Evolutionary conservation across 352 stramenopile species (phyloP), one percentile per base, ranked within the genome.

Genomic region (Pythium biforme): DNA sequence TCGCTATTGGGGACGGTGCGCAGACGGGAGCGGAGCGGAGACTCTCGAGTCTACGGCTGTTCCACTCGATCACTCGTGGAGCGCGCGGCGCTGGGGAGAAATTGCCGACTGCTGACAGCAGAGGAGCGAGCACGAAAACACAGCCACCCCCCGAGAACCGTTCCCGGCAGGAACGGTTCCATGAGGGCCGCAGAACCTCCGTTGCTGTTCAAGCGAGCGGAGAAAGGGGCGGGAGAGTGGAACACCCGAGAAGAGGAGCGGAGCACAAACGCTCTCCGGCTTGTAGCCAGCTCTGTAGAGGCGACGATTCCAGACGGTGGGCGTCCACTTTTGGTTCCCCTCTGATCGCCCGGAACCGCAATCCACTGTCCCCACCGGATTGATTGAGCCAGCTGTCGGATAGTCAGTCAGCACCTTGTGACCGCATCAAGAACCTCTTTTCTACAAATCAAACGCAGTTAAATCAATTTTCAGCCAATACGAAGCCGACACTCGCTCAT

Each of bases 21-120:
- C 14, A 31, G 31, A n/a, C 9, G 9, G 19, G 37, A 37, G 37
- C 34, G 23, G 37, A 31, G 34, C 34, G 51, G 34, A 47, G 51
- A 58, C 29, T n/a, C n/a, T 37, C n/a, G 37, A 37, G 51, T 31
- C 22, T n/a, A n/a, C 51, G 20, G 51, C 31, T 52, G 54, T 53
- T 60, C 54, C 43, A 6, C 39, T 23, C 27, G 17, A 26, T 34
- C 51, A 46, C 34, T 49, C 37, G 19, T 1, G 53, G 22, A 60
- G 54, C 54, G 54, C 26, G 33, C 26, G 54, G 41, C 54, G 27
- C 54, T 17, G 54, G n/a, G 19, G 52, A 54, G 49, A 65, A 65
- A 65, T 54, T 65, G 40, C 39, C 20, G 58, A 65, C 58, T 65
- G 58, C 29, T 65, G 58, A 26, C 33, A 12, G 55, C 22, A 56